Conservation (phyloP, 352 stramenopile genomes). For the Pythium coloratum region DNA sequence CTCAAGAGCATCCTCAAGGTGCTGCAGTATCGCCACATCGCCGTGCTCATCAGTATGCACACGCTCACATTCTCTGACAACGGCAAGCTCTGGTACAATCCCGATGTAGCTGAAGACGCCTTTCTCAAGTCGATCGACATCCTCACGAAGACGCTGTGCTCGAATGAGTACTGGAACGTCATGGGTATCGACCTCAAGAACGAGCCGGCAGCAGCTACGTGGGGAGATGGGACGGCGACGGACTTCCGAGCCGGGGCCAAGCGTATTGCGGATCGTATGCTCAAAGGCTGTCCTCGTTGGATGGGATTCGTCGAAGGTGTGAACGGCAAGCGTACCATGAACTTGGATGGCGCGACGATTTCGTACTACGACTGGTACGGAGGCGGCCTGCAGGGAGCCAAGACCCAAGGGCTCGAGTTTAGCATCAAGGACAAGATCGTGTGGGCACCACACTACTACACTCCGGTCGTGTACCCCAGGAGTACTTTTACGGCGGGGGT, state of each 20-base stretch:
- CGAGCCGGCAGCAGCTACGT: constrained; percentile 48
- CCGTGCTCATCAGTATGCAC: constrained; percentile 45
- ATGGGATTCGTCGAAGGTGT: constrained; percentile 72
- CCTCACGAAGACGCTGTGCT: constrained; percentile 50
- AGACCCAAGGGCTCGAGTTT: constrained; percentile 48
- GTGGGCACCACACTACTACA: constrained; percentile 79
- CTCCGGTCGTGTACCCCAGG: constrained; percentile 58
- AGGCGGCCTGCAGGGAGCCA: constrained; percentile 44
- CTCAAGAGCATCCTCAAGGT: constrained; percentile 46
- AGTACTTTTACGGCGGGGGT: constrained; percentile 55
- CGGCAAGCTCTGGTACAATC: constrained; percentile 40
- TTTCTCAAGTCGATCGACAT: constrained; percentile 13
- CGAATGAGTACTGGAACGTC: constrained; percentile 71
- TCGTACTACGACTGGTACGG: constrained; percentile 74
- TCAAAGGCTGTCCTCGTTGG: constrained; percentile 63
- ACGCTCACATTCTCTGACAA: constrained; percentile 35
- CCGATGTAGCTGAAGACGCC: constrained; percentile 24
- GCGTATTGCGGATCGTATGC: constrained; percentile 60
- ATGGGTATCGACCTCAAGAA: constrained; percentile 77
- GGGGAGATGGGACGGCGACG: constrained; percentile 40
- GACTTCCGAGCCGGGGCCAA: constrained; percentile 53
- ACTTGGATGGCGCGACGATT: constrained; percentile 39
- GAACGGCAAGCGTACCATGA: constrained; percentile 46
- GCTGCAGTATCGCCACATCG: constrained; percentile 45
- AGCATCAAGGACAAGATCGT: constrained; percentile 63